Percentiles rank a stretch among this genome's conserved stretches.
phyloP scores from a whole-genome alignment of 352 stramenopile genomes.

The Globisporangium barbulae region DNA sequence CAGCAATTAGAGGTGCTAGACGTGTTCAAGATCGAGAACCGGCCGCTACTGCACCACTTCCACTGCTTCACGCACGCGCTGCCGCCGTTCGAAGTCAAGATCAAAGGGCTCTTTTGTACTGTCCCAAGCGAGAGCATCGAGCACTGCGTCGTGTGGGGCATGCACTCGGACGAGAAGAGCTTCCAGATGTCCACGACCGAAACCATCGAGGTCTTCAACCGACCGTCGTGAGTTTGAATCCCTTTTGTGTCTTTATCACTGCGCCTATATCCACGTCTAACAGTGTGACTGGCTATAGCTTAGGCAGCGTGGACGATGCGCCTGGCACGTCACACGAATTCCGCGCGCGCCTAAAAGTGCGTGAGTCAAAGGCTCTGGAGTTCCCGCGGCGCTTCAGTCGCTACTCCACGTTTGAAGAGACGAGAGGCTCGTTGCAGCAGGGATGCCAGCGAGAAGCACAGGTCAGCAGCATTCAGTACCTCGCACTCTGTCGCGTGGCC shows the following conservation, averaged over 20 bases:
- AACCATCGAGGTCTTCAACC: constrained; percentile 33
- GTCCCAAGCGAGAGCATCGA: constrained; percentile 55
- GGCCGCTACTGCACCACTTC: constrained; percentile 49
- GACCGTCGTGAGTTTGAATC: constrained; percentile 20
- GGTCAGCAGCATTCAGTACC: constrained; percentile 27
- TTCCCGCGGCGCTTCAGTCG: constrained; percentile 71
- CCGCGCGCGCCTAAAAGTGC: constrained; percentile 11
- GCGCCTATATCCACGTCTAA: neutral
- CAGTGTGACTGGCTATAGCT: neutral
- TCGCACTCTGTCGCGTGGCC: constrained; percentile 68
- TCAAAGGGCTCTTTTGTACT: constrained; percentile 77
- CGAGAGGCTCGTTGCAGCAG: neutral
- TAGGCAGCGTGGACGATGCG: constrained; percentile 3
- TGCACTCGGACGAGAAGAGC: constrained; percentile 27
- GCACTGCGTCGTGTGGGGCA: constrained; percentile 57
- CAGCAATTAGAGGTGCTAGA: constrained; percentile 52
- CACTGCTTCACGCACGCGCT: constrained; percentile 37
- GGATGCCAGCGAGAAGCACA: neutral
- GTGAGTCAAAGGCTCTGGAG: constrained; percentile 13
- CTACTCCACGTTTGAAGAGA: constrained; percentile 66
- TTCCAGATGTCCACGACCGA: constrained; percentile 8
- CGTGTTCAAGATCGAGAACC: constrained; percentile 84
- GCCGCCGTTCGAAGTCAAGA: constrained; percentile 27
- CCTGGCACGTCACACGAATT: constrained; percentile 21
- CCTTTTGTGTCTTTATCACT: neutral